Base-by-base conservation (phyloP, 352 stramenopile genomes). In the Phytophthora palmivora region DNA sequence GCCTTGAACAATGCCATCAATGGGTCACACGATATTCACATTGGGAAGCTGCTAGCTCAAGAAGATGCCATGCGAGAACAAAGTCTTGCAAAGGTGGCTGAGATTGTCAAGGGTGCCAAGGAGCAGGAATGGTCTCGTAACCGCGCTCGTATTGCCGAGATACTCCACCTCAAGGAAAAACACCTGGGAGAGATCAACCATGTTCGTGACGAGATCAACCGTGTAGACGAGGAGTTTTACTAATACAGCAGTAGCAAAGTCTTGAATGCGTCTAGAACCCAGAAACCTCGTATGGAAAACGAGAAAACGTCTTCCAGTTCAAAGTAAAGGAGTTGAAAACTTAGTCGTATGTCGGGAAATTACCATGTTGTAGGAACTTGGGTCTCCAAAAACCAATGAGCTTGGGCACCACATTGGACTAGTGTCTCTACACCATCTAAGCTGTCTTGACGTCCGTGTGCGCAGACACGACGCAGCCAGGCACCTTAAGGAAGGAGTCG, bases 401-500 rank as follows among this genome's bases (percentile, higher is more conserved):
- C 24, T 28, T 28, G 24, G 3, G 24, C 45, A 22, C 19, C 32
- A 44, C 36, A 34, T 18, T 34, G 44, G 8, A 18, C 37, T 38
- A 18, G 28, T 62, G 30, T 33, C 32, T 69, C 54, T 66, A 59
- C 41, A 49, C 22, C 54, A 59, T 64, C 39, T 73, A 76, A 47
- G 58, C 53, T 22, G 67, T 67, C 63, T 90, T 92, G 46, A 79
- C 62, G 53, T 97, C 89, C 49, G 86, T 72, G 55, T 98, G 93
- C 34, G 84, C 78, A 21, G 84, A 87, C n/a, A 74, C 82, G 16
- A 88, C 78, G 63, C 93, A 98, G 34, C 90, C 91, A 1, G 87
- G 82, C 14, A 98, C 81, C 54, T 95, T 79, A 16, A 98, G 78
- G 70, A 98, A 98, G 49, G 91, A 92, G 28, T 98, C 92, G 74